Conservation (phyloP, 1,284 basidiomycete species). For the Ceratobasidium sp. region DNA sequence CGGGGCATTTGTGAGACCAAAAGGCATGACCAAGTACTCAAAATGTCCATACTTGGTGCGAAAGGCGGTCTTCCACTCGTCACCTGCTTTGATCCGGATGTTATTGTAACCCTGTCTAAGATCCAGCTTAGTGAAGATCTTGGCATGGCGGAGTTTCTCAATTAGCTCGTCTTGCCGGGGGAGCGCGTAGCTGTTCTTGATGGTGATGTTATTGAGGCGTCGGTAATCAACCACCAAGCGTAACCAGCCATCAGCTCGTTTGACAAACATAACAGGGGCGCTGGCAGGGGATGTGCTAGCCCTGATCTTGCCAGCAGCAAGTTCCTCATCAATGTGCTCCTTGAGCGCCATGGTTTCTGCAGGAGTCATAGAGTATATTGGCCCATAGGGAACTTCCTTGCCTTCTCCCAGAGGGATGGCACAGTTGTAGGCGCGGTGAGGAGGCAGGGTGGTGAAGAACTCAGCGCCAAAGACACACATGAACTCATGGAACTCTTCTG, state of each 20-base stretch:
- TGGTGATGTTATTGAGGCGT: too few relatives aligned
- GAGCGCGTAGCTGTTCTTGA: slow-evolving; percentile 51
- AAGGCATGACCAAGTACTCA: slow-evolving; percentile 61
- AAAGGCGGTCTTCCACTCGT: slow-evolving; percentile 61
- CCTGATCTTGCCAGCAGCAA: neutral
- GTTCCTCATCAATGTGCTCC: neutral
- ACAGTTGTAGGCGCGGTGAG: neutral
- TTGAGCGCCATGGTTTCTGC: neutral
- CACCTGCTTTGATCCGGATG: slow-evolving; percentile 53
- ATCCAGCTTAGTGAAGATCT: slow-evolving; percentile 57
- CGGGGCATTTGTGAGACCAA: slow-evolving; percentile 53
- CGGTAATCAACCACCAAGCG: slow-evolving; percentile 53
- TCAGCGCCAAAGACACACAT: neutral
- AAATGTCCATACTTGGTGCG: slow-evolving; percentile 58
- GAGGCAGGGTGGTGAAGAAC: neutral
- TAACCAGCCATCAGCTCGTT: too few relatives aligned
- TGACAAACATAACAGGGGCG: too few relatives aligned
- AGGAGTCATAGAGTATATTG: neutral
- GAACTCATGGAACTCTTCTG: neutral
- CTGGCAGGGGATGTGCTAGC: neutral
- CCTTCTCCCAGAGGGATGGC: neutral
- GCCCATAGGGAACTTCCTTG: neutral
- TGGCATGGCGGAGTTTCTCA: slow-evolving; percentile 51
- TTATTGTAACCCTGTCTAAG: slow-evolving; percentile 55
- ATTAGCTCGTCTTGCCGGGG: slow-evolving; percentile 53